Percentiles rank a stretch among this genome's conserved stretches.
These are phyloP conservation scores for Monosporascus sp. DNA, from an alignment of 2,329 filamentous ascomycete genomes.

Conservation along the genomic window DNA sequence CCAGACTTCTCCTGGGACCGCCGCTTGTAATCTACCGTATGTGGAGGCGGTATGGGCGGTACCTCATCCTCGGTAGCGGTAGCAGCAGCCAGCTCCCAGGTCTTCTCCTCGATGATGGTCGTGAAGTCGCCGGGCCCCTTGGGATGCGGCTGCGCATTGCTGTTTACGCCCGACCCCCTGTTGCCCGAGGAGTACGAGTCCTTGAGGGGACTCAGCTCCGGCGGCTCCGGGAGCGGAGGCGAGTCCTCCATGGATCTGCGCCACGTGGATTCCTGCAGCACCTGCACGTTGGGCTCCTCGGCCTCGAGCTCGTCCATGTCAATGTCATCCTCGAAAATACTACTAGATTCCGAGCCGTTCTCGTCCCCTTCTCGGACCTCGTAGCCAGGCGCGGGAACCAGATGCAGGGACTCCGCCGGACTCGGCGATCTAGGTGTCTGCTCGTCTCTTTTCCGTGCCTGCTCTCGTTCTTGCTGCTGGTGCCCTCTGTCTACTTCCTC, in stretches of 20 bases:
- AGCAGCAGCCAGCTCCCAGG: slow-evolving; percentile 35
- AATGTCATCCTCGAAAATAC: slow-evolving; percentile 41
- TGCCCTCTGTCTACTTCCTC: slow-evolving; percentile 31
- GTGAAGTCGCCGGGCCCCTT: slow-evolving; percentile 38
- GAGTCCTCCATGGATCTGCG: slow-evolving; percentile 30
- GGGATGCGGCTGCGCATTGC: slow-evolving; percentile 16
- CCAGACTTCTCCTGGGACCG: slow-evolving; percentile 16
- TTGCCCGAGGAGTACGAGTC: slow-evolving; percentile 49
- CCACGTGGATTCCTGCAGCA: slow-evolving; percentile 24
- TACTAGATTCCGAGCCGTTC: slow-evolving; percentile 28
- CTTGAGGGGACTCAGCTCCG: slow-evolving; percentile 46
- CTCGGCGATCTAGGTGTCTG: slow-evolving; percentile 22
- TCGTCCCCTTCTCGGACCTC: slow-evolving; percentile 21
- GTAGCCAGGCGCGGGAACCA: slow-evolving; percentile 32
- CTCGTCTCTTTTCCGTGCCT: slow-evolving; percentile 16
- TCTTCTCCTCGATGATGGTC: slow-evolving; percentile 44
- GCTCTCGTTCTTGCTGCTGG: slow-evolving; percentile 40
- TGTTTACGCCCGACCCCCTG: slow-evolving; percentile 27
- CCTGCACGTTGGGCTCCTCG: slow-evolving; percentile 28
- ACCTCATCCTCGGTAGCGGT: slow-evolving; percentile 21
- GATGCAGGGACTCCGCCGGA: slow-evolving; percentile 33
- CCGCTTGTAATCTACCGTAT: slow-evolving; percentile 17
- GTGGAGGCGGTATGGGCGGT: slow-evolving; percentile 24
- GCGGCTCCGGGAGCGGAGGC: slow-evolving; percentile 41
- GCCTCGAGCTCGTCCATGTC: slow-evolving; percentile 31